Evolutionary conservation across 2,329 filamentous ascomycete species (phyloP), one percentile per base, ranked within the genome.

Genomic region (Colletotrichum noveboracense): DNA sequence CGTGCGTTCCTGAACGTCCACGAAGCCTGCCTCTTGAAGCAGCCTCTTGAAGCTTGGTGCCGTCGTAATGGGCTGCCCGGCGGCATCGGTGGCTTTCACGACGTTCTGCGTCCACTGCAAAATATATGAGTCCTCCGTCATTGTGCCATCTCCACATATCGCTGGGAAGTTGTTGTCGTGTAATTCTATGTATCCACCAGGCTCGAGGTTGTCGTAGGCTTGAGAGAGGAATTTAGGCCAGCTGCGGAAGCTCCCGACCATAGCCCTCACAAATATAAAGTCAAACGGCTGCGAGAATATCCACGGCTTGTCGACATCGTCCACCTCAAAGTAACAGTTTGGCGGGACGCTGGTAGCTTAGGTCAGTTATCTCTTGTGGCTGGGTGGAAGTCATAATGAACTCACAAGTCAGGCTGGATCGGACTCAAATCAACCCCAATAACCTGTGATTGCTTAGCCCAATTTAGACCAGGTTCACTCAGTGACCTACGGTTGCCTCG

Each of bases 11-110:
- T 80, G 75, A 5, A 90, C 82, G 78, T 90, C 82, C 24, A 80
- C 81, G 62, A 90, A 89, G 1, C 87, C 87, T 6, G 84, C 85
- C 3, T 86, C 82, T 78, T 85, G 82, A 21, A 90, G 79, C 79
- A 88, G 83, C 16, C 80, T 58, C 77, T 83, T 79, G 56, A 88
- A 86, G 30, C 83, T 34, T 8, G 52, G n/a, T 2, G 48, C 55
- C 7, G 3, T 2, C 21, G 36, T 38, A 8, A 16, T 5, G 4
- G 67, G 16, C 5, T 28, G 52, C 1, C 72, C 72, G 24, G 55
- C 32, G 3, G 36, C 66, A 0, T 61, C 52, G 0, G 18, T 8
- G 75, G 60, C 80, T 70, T 87, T 83, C 2, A 79, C 28, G 18
- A 87, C 79, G 64, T 85, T 81, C 14, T 80, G 82, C 4, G 81